Base-by-base conservation (phyloP, 2,329 filamentous ascomycete species). In the Blumeria graminis region DNA sequence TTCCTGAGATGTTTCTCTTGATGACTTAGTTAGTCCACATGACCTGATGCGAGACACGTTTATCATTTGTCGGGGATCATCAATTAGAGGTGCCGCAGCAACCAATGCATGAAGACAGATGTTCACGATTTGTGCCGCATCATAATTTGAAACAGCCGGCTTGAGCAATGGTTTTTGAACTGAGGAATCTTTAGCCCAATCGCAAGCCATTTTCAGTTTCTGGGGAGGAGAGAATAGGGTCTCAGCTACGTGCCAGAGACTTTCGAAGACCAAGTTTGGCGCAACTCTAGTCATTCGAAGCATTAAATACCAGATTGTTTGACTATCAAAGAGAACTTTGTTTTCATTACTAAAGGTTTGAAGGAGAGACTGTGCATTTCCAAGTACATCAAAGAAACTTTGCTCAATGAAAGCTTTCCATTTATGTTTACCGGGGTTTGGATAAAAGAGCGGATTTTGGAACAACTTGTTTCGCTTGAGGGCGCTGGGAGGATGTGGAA, bases 361-460 rank as follows among this genome's bases (percentile, higher is more conserved):
- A 33, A 81, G 67, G 8, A 78, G 67, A 5, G 74, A 69, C 13
- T 70, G 70, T 0, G 78, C 76, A 53, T 78, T 73, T 60, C 77
- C 78, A 52, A 84, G 69, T 6, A 81, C 74, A 61, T 76, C 76
- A 64, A 82, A 84, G 6, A 84, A 68, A 54, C 76, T 78, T 62
- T 84, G 81, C 60, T 81, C 75, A 35, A 76, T 72, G 61, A 84
- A 84, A 1, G 71, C 63, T 59, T 73, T 76, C 76, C 80, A 83
- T 58, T 77, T 60, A 9, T 59, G 55, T 38, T 38, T 53, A 7
- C 10, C 32, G 1, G n/a, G 8, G 18, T 53, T 18, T 38, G 50
- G 50, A 38, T 53, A 53, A n/a, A 38, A 35, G n/a, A 8, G 14
- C 3, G 58, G 62, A 34, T 48, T 48, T 13, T 48, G 11, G 14